These are phyloP conservation scores for Citeromyces nyonsensis DNA, from an alignment of 805 yeast species.

Conservation along the genomic window DNA sequence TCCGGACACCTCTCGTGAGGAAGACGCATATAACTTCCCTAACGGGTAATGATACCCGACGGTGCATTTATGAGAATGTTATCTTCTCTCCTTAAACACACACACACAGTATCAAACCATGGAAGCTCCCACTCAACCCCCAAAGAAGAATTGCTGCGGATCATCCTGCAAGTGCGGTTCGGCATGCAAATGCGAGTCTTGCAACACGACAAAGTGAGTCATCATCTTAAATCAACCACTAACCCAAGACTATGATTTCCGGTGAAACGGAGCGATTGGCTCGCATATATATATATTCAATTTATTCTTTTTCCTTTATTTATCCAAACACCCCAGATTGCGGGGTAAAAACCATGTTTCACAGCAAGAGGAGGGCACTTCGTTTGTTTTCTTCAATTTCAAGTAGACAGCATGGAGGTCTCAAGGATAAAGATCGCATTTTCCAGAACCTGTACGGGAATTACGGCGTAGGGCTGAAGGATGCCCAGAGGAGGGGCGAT, in stretches of 20 bases:
- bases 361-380: not conserved
- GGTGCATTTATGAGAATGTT: not conserved
- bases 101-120: not conserved
- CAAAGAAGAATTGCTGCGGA: constrained; percentile 2
- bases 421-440: constrained; percentile 72
- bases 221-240: too few relatives aligned
- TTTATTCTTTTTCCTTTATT: not conserved
- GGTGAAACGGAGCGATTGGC: too few relatives aligned
- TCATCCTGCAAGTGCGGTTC: constrained; percentile 16
- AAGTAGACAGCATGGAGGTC: constrained; percentile 51
- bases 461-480: constrained; percentile 62
- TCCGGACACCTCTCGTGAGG: too few relatives aligned
- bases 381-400: constrained; percentile 11
- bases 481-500: constrained; percentile 72
- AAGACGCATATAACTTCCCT: too few relatives aligned
- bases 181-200: constrained; percentile 17
- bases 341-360: not conserved
- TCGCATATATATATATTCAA: not conserved
- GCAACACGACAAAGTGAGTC: constrained; percentile 17
- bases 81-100: constrained; percentile 1
- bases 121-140: constrained; percentile 3
- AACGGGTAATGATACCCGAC: too few relatives aligned
- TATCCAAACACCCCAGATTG: not conserved
- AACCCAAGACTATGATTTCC: too few relatives aligned
- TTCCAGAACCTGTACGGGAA: constrained; percentile 71